Evolutionary conservation across 768 basidiomycete species (phyloP).

Genomic region (Auricularia heimuer): DNA sequence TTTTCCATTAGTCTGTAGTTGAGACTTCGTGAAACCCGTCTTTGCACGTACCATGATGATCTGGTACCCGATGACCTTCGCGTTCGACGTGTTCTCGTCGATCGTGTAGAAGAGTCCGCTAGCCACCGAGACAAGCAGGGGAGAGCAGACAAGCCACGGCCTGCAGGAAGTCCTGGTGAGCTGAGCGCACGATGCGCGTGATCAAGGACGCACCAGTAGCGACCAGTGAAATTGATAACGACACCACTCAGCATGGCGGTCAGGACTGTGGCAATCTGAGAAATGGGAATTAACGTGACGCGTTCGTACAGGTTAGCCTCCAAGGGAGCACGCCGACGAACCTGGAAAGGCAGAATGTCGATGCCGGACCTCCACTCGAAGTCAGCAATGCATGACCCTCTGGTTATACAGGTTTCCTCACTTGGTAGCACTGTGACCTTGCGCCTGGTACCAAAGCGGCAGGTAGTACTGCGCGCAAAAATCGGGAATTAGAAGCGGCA

Average conservation of each 20-base stretch:
- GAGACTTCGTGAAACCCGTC: too few species aligned
- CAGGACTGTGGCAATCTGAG: slow-evolving; percentile 11
- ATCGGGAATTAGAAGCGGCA: too few species aligned
- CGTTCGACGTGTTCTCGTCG: slow-evolving; percentile 14
- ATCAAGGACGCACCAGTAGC: slow-evolving; percentile 17
- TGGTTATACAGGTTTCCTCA: background rate
- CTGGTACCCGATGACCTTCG: slow-evolving; percentile 26
- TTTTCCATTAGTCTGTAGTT: too few species aligned
- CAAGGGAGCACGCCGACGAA: background rate
- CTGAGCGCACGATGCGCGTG: background rate
- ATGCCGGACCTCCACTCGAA: slow-evolving; percentile 17
- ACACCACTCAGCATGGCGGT: slow-evolving; percentile 17
- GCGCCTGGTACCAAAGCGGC: slow-evolving; percentile 20
- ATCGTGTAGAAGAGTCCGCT: slow-evolving; percentile 28
- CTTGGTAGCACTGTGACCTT: slow-evolving; percentile 11
- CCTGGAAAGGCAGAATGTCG: slow-evolving; percentile 20
- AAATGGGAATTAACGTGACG: slow-evolving; percentile 9
- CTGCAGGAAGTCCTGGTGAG: background rate
- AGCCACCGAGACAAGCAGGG: slow-evolving; percentile 23
- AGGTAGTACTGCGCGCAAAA: slow-evolving; percentile 11
- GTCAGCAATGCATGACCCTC: too few species aligned
- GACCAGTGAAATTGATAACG: slow-evolving; percentile 21
- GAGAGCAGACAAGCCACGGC: slow-evolving; percentile 26
- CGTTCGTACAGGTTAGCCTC: background rate
- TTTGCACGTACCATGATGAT: slow-evolving; percentile 15